Conservation (phyloP, 2,329 filamentous ascomycete species). For the Lasiodiplodia theobromae region DNA sequence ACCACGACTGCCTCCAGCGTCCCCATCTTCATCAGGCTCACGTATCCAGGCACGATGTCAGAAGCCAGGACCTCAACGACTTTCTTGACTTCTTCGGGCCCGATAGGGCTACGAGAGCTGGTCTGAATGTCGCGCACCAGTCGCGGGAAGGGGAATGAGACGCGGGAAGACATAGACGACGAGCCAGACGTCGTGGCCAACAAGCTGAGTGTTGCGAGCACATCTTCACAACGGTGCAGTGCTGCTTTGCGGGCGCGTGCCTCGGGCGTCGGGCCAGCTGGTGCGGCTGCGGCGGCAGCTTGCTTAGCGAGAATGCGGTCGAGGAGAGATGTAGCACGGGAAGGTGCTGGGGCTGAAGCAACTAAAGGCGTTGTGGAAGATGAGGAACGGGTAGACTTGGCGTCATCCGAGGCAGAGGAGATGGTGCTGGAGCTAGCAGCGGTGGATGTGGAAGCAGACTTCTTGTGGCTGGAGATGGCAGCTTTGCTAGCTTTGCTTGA, state of each 20-base stretch:
- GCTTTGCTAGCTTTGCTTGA: constrained; percentile 23
- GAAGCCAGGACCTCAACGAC: constrained; percentile 52
- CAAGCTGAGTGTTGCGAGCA: constrained; percentile 52
- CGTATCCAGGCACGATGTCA: constrained; percentile 54
- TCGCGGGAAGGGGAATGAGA: constrained; percentile 53
- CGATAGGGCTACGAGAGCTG: constrained; percentile 55
- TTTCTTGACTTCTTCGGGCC: constrained; percentile 52
- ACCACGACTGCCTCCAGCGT: constrained; percentile 54
- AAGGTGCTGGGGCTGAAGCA: constrained; percentile 33
- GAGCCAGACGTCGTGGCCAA: constrained; percentile 42
- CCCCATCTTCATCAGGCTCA: constrained; percentile 48
- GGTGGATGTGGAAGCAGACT: constrained; percentile 4
- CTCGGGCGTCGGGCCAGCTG: constrained; percentile 49
- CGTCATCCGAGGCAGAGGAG: constrained; percentile 15
- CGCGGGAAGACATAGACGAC: constrained; percentile 36
- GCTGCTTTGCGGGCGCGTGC: constrained; percentile 55
- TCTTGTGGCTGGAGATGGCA: constrained; percentile 6
- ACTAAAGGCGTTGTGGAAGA: constrained; percentile 36
- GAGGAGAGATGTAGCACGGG: constrained; percentile 55
- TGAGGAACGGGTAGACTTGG: constrained; percentile 13
- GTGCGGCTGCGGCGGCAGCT: constrained; percentile 45
- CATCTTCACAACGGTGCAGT: constrained; percentile 55
- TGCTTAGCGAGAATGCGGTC: constrained; percentile 61
- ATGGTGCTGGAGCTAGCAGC: not conserved
- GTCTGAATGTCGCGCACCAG: constrained; percentile 53